These are phyloP conservation scores for Suhomyces kilbournensis DNA, from an alignment of 805 yeast species.

Conservation along the genomic window DNA sequence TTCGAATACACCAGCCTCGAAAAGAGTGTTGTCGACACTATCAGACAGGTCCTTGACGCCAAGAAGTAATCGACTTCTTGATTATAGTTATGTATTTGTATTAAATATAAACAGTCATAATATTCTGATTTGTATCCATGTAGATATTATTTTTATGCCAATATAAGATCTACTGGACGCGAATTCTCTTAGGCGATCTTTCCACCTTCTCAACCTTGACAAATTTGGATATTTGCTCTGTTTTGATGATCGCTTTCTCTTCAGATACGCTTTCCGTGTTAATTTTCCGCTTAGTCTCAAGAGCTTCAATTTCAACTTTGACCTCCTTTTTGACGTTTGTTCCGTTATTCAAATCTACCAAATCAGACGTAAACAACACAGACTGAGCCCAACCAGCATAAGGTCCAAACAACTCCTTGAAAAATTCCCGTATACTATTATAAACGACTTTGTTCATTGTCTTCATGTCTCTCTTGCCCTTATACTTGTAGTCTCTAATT, in stretches of 20 bases:
- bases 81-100: no score
- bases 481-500: conserved; percentile 68
- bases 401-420: conserved; percentile 74
- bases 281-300: neutral
- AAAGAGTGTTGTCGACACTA: conserved; percentile 19
- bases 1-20: conserved; percentile 17
- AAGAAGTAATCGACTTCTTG: neutral
- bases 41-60: conserved; percentile 16
- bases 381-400: conserved; percentile 99
- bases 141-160: neutral
- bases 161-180: neutral
- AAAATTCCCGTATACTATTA: conserved; percentile 54
- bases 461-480: conserved; percentile 37
- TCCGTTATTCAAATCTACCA: conserved; percentile 69
- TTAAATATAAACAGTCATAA: no score
- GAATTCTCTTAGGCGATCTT: neutral
- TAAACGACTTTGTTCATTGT: conserved; percentile 52
- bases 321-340: conserved; percentile 30
- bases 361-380: conserved; percentile 84
- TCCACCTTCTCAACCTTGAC: neutral
- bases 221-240: neutral
- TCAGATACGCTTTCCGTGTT: neutral
- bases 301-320: neutral
- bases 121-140: neutral
- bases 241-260: neutral